These are phyloP conservation scores for Hypomontagnella monticulosa DNA, from an alignment of 495 filamentous ascomycete species.

Conservation along the genomic window DNA sequence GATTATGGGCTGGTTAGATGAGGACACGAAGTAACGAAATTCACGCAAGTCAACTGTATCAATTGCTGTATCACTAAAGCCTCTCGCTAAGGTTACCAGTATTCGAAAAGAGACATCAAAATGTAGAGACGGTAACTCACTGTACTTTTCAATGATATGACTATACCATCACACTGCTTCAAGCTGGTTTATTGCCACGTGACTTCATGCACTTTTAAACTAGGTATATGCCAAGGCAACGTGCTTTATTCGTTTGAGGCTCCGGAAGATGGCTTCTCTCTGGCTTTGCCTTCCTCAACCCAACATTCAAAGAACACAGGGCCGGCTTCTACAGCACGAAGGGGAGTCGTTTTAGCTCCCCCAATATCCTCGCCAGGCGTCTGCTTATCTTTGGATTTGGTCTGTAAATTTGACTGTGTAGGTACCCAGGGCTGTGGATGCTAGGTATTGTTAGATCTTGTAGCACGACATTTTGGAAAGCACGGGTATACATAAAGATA, in stretches of 20 bases:
- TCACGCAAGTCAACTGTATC: constrained; percentile 14
- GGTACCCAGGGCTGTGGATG: constrained; percentile 77
- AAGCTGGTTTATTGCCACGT: neutral
- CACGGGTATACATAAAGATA: constrained; percentile 4
- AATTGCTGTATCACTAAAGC: constrained; percentile 11
- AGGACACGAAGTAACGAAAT: neutral
- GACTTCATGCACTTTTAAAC: neutral
- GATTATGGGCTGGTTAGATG: neutral
- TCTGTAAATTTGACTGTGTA: constrained; percentile 60
- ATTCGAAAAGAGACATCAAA: neutral
- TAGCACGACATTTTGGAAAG: neutral
- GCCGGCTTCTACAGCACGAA: constrained; percentile 69
- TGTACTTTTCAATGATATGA: neutral
- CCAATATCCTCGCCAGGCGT: constrained; percentile 53
- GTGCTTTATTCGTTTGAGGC: constrained; percentile 18
- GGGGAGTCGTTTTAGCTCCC: constrained; percentile 60
- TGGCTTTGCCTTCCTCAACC: constrained; percentile 66
- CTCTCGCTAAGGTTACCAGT: constrained; percentile 13
- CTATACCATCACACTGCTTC: neutral
- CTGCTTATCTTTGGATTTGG: constrained; percentile 48
- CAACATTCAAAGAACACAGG: constrained; percentile 74
- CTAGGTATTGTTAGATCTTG: constrained; percentile 30
- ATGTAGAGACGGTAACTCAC: constrained; percentile 2
- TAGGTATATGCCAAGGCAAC: too few species aligned
- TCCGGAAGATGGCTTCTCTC: constrained; percentile 28